A percentile compares a stretch with the other conserved stretches of the same genome.
These are phyloP conservation scores for Bothriochloa decipiens DNA, from an alignment of 176 grass and related monocot species.

Conservation along the genomic window DNA sequence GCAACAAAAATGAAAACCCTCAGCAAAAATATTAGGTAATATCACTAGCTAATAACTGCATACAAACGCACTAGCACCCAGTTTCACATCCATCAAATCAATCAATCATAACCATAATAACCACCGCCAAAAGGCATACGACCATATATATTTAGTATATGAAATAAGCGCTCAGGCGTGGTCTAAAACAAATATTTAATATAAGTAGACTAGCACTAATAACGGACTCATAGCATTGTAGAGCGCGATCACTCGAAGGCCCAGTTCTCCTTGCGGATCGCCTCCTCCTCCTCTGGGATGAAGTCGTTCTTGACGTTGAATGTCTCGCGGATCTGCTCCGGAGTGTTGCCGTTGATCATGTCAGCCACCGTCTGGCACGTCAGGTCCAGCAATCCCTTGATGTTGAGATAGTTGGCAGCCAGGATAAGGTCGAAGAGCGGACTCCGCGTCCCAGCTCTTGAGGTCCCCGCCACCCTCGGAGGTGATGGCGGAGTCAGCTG, in stretches of 20 bases:
- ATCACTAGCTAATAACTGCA: too few relatives aligned
- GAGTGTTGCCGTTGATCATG: not conserved
- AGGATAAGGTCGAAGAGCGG: constrained; percentile 71
- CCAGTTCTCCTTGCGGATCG: not conserved
- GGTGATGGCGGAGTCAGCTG: not conserved
- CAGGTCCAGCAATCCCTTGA: not conserved
- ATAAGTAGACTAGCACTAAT: too few relatives aligned
- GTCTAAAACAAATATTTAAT: too few relatives aligned
- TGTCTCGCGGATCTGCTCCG: not conserved
- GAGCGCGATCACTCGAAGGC: not conserved
- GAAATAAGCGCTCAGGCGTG: fast-evolving
- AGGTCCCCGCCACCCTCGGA: constrained; percentile 30
- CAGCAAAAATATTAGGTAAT: too few relatives aligned
- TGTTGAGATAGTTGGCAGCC: not conserved
- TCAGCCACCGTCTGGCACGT: not conserved
- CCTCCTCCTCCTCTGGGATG: not conserved
- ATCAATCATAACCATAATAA: too few relatives aligned
- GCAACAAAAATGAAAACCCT: too few relatives aligned
- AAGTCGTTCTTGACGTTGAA: not conserved
- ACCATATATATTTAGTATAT: too few relatives aligned
- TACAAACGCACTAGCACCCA: too few relatives aligned
- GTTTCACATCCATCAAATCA: too few relatives aligned
- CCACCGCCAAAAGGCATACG: too few relatives aligned
- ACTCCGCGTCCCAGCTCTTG: constrained; percentile 65
- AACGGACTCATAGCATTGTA: too few relatives aligned